Conservation (phyloP, 257 asterid species). For the Nyctanthes arbortristis region DNA sequence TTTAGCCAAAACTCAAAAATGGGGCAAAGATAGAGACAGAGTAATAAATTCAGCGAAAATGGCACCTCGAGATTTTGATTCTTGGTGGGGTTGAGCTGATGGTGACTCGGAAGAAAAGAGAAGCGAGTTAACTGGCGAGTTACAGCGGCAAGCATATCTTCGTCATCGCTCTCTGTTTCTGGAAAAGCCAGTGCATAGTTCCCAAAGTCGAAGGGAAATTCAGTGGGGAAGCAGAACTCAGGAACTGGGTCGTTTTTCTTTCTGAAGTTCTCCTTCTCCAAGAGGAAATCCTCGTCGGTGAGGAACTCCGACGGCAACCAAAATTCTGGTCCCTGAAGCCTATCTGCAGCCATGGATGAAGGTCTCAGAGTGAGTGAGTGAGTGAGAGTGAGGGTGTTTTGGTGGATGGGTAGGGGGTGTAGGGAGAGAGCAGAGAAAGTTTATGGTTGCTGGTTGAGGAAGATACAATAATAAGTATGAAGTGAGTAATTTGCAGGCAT, state of each 20-base stretch:
- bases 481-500: constrained; percentile 20
- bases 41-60: not conserved
- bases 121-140: constrained; percentile 25
- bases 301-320: constrained; percentile 79
- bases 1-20: not conserved
- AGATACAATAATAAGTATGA: constrained; percentile 49
- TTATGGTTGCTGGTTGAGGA: constrained; percentile 47
- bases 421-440: not conserved
- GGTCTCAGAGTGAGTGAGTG: not conserved
- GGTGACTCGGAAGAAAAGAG: not conserved
- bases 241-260: constrained; percentile 18
- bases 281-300: constrained; percentile 51
- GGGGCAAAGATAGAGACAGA: not conserved
- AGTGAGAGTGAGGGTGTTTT: not conserved
- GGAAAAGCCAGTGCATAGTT: constrained; percentile 18
- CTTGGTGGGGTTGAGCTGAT: not conserved
- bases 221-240: constrained; percentile 42
- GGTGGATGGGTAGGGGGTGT: constrained; percentile 11
- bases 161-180: constrained; percentile 33
- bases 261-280: constrained; percentile 25
- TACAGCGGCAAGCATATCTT: constrained; percentile 25
- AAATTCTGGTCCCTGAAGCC: constrained; percentile 46
- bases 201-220: constrained; percentile 42
- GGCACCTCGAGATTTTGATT: constrained; percentile 29
- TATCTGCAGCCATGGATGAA: constrained; percentile 56